Conservation (phyloP, 2,329 filamentous ascomycete species). For the Leptographium galeiforme region DNA sequence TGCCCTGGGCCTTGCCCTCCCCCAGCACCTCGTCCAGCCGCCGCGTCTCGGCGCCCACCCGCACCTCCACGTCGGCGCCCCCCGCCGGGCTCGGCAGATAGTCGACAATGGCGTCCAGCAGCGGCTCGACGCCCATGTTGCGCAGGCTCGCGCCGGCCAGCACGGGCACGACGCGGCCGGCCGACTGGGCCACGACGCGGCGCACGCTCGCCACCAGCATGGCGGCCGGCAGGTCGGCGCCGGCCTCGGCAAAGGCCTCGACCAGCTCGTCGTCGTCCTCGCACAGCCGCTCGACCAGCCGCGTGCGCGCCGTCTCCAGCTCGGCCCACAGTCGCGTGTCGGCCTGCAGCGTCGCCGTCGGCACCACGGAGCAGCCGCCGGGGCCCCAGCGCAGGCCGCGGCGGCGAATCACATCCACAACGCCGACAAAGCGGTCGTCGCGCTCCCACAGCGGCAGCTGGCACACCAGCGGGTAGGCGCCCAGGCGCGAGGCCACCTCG, state of each 20-base stretch:
- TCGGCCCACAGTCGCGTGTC: constrained; percentile 48
- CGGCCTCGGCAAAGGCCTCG: constrained; percentile 66
- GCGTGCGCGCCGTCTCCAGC: constrained; percentile 60
- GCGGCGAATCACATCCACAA: constrained; percentile 70
- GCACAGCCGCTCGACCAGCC: constrained; percentile 70
- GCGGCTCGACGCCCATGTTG: constrained; percentile 84
- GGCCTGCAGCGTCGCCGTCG: constrained; percentile 27
- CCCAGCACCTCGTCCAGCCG: constrained; percentile 26
- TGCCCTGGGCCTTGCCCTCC: no score
- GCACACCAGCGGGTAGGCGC: constrained; percentile 79
- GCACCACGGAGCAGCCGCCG: constrained; percentile 17
- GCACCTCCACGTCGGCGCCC: constrained; percentile 10
- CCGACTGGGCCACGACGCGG: constrained; percentile 51
- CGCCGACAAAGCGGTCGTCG: constrained; percentile 60
- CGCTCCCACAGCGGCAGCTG: constrained; percentile 92
- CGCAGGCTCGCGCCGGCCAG: constrained; percentile 88
- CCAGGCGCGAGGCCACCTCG: constrained; percentile 68
- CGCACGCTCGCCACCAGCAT: constrained; percentile 64
- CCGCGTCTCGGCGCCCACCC: constrained; percentile 37
- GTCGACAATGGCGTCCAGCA: constrained; percentile 79
- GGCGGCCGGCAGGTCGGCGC: constrained; percentile 56
- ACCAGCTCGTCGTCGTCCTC: constrained; percentile 81
- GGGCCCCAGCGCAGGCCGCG: constrained; percentile 59
- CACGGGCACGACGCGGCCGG: constrained; percentile 67
- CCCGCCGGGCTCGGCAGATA: constrained; percentile 64